Evolutionary conservation across 257 asterid genomes (phyloP), one percentile per base, ranked within the genome.

Genomic region (Nicotiana noctiflora): DNA sequence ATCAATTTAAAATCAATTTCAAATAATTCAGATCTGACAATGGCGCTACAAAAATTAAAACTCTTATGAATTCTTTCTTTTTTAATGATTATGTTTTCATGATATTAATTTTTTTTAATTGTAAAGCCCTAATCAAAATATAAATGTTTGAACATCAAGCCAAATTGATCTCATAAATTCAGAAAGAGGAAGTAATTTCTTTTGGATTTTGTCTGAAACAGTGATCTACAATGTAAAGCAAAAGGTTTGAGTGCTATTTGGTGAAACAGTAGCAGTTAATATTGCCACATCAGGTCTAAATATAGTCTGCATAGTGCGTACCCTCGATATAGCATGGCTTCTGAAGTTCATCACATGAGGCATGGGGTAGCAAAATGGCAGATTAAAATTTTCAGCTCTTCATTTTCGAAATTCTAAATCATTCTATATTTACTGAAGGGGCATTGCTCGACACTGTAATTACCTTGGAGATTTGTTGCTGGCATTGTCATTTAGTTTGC

Each of bases 391-490:
- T 8, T 49, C 44, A 23, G 15, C 13, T 74, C 60, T 46, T 6
- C 78, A 74, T 74, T 74, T 72, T 46, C 1, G 2, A 74, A 23
- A 14, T 74, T 74, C 61, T 74, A 49, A 61, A 81, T n/a, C 25
- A 1, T 52, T 29, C 21, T 51, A 2, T 13, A 23, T 66, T 46
- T 61, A 60, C 68, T 79, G 82, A 82, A 96, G 99, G 99, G 99
- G 98, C 84, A 91, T 96, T 81, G 98, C 99, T 3, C 91, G 97
- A 84, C 99, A 96, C 75, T 84, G 97, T 79, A 96, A 96, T 88
- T 96, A 96, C 88, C 99, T 96, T 4, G 98, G 99, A 34, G 98
- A 96, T 88, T 89, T 94, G 85, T 82, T 96, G 81, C 82, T 96
- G 75, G 98, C 99, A 18, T 90, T 92, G 32, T 96, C 99, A 78